Percentiles rank a stretch among this genome's conserved stretches.
Conservation (phyloP, 805 yeast genomes). For the Ogataea pignaliae region DNA sequence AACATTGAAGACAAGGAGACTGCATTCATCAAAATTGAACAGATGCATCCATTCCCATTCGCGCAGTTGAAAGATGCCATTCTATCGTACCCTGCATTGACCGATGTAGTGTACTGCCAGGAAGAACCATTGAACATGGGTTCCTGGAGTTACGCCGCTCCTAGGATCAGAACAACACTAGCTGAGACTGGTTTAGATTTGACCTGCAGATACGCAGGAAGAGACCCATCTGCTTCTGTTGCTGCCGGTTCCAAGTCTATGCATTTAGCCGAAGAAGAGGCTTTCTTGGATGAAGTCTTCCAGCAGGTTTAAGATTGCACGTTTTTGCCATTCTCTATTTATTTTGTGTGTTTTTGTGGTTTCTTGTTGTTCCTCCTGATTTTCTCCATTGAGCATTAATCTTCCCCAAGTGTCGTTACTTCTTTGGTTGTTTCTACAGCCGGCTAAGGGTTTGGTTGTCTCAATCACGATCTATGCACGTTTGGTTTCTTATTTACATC, state of each 20-base stretch:
- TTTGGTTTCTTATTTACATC: no score
- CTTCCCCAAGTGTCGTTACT: no score
- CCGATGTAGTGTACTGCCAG: constrained; percentile 95
- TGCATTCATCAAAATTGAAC: constrained; percentile 87
- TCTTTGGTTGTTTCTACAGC: no score
- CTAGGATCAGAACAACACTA: constrained; percentile 77
- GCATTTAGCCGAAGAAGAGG: constrained; percentile 86
- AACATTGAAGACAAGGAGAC: constrained; percentile 71
- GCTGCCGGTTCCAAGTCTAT: constrained; percentile 94
- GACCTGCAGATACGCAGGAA: constrained; percentile 82
- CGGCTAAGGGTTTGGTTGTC: no score
- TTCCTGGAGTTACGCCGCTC: constrained; percentile 71
- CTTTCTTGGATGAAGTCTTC: constrained; percentile 78
- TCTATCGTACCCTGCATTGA: constrained; percentile 71
- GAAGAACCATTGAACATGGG: constrained; percentile 99
- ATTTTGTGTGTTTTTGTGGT: not conserved
- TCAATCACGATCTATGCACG: no score
- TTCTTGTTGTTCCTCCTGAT: no score
- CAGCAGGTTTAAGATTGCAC: constrained; percentile 11
- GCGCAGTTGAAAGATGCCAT: constrained; percentile 86
- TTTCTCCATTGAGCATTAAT: no score
- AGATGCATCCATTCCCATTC: constrained; percentile 98
- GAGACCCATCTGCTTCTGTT: constrained; percentile 97
- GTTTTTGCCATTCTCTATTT: not conserved
- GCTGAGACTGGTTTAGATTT: constrained; percentile 64